Base-by-base conservation (phyloP, 352 stramenopile genomes). In the Pythium utonaiense region DNA sequence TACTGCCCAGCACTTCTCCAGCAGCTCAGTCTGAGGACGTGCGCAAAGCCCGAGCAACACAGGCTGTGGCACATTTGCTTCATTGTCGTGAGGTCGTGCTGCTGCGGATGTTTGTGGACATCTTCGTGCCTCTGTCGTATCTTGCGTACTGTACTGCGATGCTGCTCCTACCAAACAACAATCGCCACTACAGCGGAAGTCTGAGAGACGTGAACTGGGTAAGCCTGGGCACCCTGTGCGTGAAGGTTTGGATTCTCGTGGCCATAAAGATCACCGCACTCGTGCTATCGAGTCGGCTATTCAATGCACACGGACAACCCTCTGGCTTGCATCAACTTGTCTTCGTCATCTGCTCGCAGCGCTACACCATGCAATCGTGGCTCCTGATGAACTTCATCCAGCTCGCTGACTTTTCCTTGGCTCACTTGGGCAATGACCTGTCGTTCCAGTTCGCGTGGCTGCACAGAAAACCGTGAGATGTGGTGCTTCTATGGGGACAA, bases 371-470 rank as follows among this genome's bases (percentile, higher is more conserved):
- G 28, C 60, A 62, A 25, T 24, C 44, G 44, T 53, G 44, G 60
- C 31, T 61, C 3, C 7, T 60, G 17, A 22, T 52, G 2, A 57
- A 22, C 19, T 28, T 56, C 6, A 12, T 57, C 7, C 53, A 57
- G 51, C 38, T 57, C 41, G 40, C 49, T 6, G 50, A 56, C 28
- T 67, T 62, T 31, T 41, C 45, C 2, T 34, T 67, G 16, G 28
- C 21, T 12, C 60, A 67, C 33, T 27, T 67, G 42, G 60, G 53
- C 22, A 57, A 62, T 30, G 45, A 62, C 41, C 33, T 67, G 24
- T 49, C 53, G 10, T 67, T 67, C 60, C 41, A 38, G n/a, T 67
- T 67, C 21, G 25, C 33, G 1, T 67, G 60, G 60, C 36, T 66
- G 8, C 40, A 47, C 40, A 24, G 17, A 8, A 47, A 47, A 19